These are phyloP conservation scores for Cyclotella distinguenda DNA, from an alignment of 108 stramenopile species.

Conservation along the genomic window DNA sequence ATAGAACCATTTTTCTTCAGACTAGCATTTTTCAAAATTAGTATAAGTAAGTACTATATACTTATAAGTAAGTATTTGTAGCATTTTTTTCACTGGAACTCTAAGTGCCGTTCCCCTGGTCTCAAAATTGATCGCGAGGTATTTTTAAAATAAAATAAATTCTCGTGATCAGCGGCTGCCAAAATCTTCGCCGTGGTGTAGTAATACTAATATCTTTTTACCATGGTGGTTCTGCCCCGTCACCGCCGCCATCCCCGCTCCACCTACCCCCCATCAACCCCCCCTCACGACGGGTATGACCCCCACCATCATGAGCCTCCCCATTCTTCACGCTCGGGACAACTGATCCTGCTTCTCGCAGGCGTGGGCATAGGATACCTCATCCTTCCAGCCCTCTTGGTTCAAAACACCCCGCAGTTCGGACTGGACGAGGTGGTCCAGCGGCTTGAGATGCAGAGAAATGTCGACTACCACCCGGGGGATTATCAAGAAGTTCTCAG, in stretches of 20 bases:
- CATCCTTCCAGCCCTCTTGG: slow-evolving; percentile 31
- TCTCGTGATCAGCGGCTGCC: too few relatives aligned
- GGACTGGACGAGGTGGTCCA: slow-evolving; percentile 40
- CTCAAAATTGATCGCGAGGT: too few relatives aligned
- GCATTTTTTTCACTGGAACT: too few relatives aligned
- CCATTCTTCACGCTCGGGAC: neutral
- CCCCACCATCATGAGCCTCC: slow-evolving; percentile 1
- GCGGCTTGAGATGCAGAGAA: slow-evolving; percentile 25
- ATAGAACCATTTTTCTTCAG: too few relatives aligned
- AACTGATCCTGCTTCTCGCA: slow-evolving; percentile 24
- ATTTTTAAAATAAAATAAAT: too few relatives aligned
- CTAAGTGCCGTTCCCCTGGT: too few relatives aligned
- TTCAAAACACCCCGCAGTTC: slow-evolving; percentile 10
- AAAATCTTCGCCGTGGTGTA: too few relatives aligned
- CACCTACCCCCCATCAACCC: slow-evolving; percentile 6
- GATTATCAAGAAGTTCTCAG: slow-evolving; percentile 1
- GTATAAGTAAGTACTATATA: too few relatives aligned
- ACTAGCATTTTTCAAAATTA: too few relatives aligned
- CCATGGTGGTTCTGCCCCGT: slow-evolving; percentile 19
- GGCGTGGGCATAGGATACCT: slow-evolving; percentile 47
- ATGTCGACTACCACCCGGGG: neutral
- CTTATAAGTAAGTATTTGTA: too few relatives aligned
- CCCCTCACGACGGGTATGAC: slow-evolving; percentile 7
- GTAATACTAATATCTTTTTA: too few relatives aligned
- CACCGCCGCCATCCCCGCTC: slow-evolving; percentile 18